Evolutionary conservation across 495 filamentous ascomycete genomes (phyloP).

Genomic region (Penicillium lagena): DNA sequence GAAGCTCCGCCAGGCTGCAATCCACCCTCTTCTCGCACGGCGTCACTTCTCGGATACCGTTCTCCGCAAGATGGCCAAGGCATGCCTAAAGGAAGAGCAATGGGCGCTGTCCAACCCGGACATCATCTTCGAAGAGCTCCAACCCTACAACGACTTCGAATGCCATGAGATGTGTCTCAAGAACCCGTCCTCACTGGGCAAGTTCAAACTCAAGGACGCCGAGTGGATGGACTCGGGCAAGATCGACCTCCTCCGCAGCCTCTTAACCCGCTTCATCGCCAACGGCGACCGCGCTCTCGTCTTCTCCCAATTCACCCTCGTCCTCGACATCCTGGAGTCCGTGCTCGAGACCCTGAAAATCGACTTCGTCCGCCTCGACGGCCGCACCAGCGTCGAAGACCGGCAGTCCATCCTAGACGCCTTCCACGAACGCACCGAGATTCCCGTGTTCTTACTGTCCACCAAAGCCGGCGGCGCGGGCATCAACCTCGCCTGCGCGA

Average conservation of each 20-base stretch:
- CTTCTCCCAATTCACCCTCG: conserved; percentile 88
- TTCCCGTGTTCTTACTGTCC: conserved; percentile 86
- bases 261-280: conserved; percentile 64
- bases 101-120: conserved; percentile 54
- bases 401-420: conserved; percentile 78
- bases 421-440: conserved; percentile 68
- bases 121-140: conserved; percentile 66
- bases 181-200: conserved; percentile 59
- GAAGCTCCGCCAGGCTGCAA: conserved; percentile 85
- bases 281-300: conserved; percentile 84
- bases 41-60: conserved; percentile 66
- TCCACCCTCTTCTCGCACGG: conserved; percentile 85
- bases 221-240: conserved; percentile 96
- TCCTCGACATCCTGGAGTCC: conserved; percentile 81
- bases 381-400: conserved; percentile 72
- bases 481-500: conserved; percentile 89
- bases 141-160: conserved; percentile 72
- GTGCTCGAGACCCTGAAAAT: conserved; percentile 71
- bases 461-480: conserved; percentile 92
- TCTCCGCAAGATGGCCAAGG: conserved; percentile 71
- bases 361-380: conserved; percentile 74
- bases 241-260: conserved; percentile 64
- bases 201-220: conserved; percentile 62
- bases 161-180: conserved; percentile 72
- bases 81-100: conserved; percentile 58